Base-by-base conservation (phyloP, 176 grass and related monocot species). In the Guadua angustifolia region DNA sequence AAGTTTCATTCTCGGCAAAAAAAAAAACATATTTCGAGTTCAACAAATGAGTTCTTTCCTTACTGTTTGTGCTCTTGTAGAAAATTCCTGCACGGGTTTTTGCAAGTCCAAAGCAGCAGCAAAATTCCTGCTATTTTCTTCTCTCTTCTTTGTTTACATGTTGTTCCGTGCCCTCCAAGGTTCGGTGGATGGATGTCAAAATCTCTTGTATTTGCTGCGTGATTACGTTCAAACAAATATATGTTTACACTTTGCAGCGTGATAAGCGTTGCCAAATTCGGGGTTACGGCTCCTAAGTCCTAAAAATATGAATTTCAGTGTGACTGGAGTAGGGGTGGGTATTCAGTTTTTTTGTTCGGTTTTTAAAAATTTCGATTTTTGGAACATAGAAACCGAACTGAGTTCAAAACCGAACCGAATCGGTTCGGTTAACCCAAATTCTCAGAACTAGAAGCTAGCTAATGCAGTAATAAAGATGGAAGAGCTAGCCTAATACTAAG, bases 401-500 rank as follows among this genome's bases (percentile, higher is more conserved):
- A n/a, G n/a, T n/a, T n/a, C n/a, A n/a, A n/a, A n/a, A n/a, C n/a
- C n/a, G n/a, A n/a, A n/a, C n/a, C n/a, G n/a, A n/a, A n/a, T n/a
- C n/a, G n/a, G n/a, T n/a, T n/a, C n/a, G n/a, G n/a, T n/a, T n/a
- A n/a, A n/a, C n/a, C n/a, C n/a, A n/a, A n/a, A n/a, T n/a, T n/a
- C n/a, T n/a, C n/a, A n/a, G n/a, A n/a, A n/a, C n/a, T n/a, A n/a
- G n/a, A n/a, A n/a, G n/a, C n/a, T n/a, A n/a, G n/a, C n/a, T n/a
- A n/a, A n/a, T n/a, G n/a, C n/a, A n/a, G n/a, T n/a, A n/a, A 65
- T 43, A 59, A 4, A 51, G 26, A 66, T n/a, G 26, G 18, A 24
- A 70, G 22, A 70, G 9, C 10, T 39, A 81, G 35, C 65, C 52
- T 69, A 40, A 77, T 24, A 40, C 56, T 77, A 77, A 26, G 59